Evolutionary conservation across 2,329 filamentous ascomycete species (phyloP).

Genomic region (Alternaria rosae): DNA sequence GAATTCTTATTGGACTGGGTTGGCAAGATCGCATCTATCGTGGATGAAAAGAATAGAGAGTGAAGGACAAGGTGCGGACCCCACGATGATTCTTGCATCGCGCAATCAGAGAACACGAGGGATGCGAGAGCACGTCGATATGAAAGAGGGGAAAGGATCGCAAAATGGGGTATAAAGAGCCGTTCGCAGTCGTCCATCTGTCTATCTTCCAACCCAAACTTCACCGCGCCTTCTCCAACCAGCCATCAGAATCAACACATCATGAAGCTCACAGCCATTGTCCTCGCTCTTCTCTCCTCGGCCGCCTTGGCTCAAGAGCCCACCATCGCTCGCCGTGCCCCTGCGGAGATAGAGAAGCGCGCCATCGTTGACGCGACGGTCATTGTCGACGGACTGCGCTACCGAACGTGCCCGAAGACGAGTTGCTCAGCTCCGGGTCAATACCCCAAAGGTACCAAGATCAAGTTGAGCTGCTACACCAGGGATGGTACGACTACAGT

Average conservation of each 20-base stretch:
- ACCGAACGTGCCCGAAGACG: slow-evolving; percentile 10
- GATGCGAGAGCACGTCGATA: background rate
- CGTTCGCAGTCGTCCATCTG: background rate
- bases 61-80: background rate
- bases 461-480: slow-evolving; percentile 9
- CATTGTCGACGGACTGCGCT: slow-evolving; percentile 11
- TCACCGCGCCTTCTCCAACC: background rate
- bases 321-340: background rate
- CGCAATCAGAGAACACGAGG: background rate
- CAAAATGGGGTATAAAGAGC: background rate
- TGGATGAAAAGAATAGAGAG: background rate
- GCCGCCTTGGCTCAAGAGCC: background rate
- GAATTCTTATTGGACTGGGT: background rate
- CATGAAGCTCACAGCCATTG: background rate
- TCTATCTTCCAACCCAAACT: background rate
- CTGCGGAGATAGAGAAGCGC: background rate
- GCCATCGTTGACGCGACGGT: slow-evolving; percentile 6
- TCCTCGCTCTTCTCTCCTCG: background rate
- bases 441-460: slow-evolving; percentile 8
- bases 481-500: slow-evolving; percentile 5
- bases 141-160: background rate
- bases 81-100: background rate
- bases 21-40: background rate
- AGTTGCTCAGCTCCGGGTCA: slow-evolving; percentile 10
- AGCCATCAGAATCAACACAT: background rate